Percentiles rank a stretch among this genome's conserved stretches.
phyloP scores from a whole-genome alignment of 805 yeast species.

The Lipomyces yamadae region DNA sequence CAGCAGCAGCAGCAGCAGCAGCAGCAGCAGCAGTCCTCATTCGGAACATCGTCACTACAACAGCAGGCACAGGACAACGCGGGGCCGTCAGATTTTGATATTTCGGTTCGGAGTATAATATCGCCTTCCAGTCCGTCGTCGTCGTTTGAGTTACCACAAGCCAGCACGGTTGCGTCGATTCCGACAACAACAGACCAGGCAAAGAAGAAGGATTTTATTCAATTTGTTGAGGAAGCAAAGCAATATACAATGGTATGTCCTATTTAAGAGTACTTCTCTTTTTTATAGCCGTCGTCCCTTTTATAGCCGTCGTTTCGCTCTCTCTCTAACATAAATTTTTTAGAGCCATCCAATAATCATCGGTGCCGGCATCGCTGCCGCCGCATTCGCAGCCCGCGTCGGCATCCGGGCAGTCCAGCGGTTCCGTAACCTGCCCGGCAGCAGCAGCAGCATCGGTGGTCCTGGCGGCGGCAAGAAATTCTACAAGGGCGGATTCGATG shows the following conservation, averaged over 20 bases:
- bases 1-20: constrained; percentile 3
- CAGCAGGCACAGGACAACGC: constrained; percentile 8
- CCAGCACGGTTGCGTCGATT: constrained; percentile 7
- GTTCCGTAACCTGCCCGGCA: constrained; percentile 25
- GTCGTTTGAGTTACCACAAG: background rate
- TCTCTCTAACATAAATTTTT: too few relatives aligned
- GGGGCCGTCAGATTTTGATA: constrained; percentile 14
- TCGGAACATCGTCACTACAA: background rate
- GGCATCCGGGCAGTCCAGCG: constrained; percentile 37
- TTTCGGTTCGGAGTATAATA: constrained; percentile 27
- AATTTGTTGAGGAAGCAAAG: constrained; percentile 22
- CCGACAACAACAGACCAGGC: constrained; percentile 2
- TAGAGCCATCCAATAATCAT: constrained; percentile 39
- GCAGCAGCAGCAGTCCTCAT: background rate
- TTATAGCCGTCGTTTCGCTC: background rate
- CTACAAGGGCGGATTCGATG: constrained; percentile 85
- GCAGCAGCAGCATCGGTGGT: constrained; percentile 4
- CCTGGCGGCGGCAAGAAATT: constrained; percentile 54
- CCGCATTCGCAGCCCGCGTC: constrained; percentile 37
- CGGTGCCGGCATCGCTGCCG: constrained; percentile 39
- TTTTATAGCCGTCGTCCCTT: background rate
- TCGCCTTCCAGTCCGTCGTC: constrained; percentile 21
- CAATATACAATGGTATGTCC: constrained; percentile 34
- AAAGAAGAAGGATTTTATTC: constrained; percentile 11
- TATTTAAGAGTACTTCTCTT: background rate